Evolutionary conservation across 108 stramenopile species (phyloP).

Genomic region (Ochromonas danica): DNA sequence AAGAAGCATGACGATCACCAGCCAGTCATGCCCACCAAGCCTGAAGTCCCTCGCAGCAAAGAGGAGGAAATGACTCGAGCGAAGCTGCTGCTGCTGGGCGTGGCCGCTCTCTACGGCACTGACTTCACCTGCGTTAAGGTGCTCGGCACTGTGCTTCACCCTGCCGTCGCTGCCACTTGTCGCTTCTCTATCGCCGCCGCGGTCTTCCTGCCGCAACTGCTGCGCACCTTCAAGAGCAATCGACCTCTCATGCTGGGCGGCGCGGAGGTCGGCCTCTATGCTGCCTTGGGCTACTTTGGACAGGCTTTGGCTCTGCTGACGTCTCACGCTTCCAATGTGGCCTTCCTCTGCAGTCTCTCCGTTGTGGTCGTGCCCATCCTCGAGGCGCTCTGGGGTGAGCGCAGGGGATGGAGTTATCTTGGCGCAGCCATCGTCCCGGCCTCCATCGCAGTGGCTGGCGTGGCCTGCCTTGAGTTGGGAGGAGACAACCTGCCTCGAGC

Average conservation of each 20-base stretch:
- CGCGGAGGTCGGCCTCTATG: slow-evolving; percentile 64
- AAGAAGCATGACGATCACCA: too few species aligned
- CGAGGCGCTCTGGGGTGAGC: slow-evolving; percentile 67
- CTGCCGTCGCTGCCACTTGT: slow-evolving; percentile 39
- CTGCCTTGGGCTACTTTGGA: slow-evolving; percentile 75
- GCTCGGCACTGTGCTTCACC: slow-evolving; percentile 42
- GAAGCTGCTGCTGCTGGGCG: slow-evolving; percentile 40
- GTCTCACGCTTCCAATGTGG: slow-evolving; percentile 72
- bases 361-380: slow-evolving; percentile 82
- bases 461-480: slow-evolving; percentile 73
- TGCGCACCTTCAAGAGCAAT: slow-evolving; percentile 23
- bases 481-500: not conserved
- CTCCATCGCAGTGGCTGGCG: slow-evolving; percentile 72
- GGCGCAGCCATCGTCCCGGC: slow-evolving; percentile 29
- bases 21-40: too few species aligned
- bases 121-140: slow-evolving; percentile 53
- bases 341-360: slow-evolving; percentile 83
- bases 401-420: too few species aligned
- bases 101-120: slow-evolving; percentile 45
- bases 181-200: slow-evolving; percentile 43
- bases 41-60: too few species aligned
- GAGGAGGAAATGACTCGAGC: too few species aligned
- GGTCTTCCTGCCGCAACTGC: slow-evolving; percentile 36
- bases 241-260: slow-evolving; percentile 40
- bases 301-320: slow-evolving; percentile 80